Evolutionary conservation across 345 rosid species (phyloP).

Genomic region (Syzygium oleosum): DNA sequence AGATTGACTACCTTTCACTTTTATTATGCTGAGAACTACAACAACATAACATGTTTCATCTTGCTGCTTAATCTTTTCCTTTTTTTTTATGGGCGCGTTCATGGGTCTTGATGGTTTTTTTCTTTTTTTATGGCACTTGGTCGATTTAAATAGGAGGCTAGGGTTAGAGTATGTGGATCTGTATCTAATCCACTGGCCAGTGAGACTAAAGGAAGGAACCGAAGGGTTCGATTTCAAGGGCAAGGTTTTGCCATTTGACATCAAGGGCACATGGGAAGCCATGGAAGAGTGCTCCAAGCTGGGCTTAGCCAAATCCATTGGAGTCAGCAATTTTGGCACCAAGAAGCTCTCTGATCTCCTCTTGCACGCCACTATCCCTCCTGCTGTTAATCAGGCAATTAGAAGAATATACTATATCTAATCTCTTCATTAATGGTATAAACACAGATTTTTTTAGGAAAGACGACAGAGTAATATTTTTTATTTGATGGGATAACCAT

Average conservation of each 20-base stretch:
- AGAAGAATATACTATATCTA: not conserved
- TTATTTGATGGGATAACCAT: not conserved
- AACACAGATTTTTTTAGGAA: not conserved
- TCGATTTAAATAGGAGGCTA: constrained; percentile 16
- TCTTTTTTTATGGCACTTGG: not conserved
- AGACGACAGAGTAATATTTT: not conserved
- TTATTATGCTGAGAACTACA: not conserved
- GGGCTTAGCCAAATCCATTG: constrained; percentile 23
- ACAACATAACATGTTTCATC: not conserved
- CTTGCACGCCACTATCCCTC: constrained; percentile 7
- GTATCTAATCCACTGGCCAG: constrained; percentile 32
- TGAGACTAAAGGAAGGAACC: constrained; percentile 9
- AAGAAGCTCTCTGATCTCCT: constrained; percentile 9
- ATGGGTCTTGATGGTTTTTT: not conserved
- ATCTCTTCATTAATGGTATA: not conserved
- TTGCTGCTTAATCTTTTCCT: not conserved
- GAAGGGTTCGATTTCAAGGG: not conserved
- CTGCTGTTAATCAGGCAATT: constrained; percentile 18
- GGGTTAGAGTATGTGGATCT: constrained; percentile 28
- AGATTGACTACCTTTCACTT: not conserved
- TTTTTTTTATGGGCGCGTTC: not conserved
- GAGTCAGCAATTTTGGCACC: constrained; percentile 21
- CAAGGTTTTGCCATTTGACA: constrained; percentile 12
- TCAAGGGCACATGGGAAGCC: constrained; percentile 17
- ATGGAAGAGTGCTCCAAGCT: constrained; percentile 19